Base-by-base conservation (phyloP, 2,329 filamentous ascomycete genomes). In the Pseudopithomyces chartarum region DNA sequence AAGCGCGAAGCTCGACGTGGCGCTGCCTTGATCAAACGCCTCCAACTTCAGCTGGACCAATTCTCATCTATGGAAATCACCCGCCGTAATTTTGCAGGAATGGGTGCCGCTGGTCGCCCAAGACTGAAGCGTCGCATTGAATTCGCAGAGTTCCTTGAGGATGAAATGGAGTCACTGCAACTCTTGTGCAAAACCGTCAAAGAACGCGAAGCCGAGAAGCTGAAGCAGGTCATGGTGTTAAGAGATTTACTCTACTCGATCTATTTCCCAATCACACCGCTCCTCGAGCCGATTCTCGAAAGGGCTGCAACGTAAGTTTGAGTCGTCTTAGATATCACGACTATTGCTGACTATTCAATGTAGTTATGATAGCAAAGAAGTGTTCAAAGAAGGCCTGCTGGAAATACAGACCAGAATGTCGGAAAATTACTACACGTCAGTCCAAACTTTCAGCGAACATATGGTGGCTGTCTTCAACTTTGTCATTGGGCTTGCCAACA, bases 1-100 rank as follows among this genome's bases (percentile, higher is more conserved):
- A 99, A 99, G 79, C 87, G 95, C 54, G 95, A 99, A 75, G 91
- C 94, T 59, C 87, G 95, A 33, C 85, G 95, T 56, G 95, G 95
- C 45, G 95, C 95, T 29, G 92, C 95, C 3, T 82, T 99, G 54
- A 84, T 99, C 57, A 98, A 98, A 78, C 87, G 95, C 34, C 82
- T 99, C 19, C 95, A 99, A 74, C 80, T 98, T 55, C 93, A 97
- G 75, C 90, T 97, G 84, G 94, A 98, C 75, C 91, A 92, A 0
- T 99, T 98, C 75, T 94, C 94, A 6, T 97, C 92, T 0, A 97
- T 97, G 90, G 95, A 99, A 77, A 88, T 99, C 63, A 97, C 95
- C 2, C 86, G 95, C 51, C 89, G 95, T 57, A 94, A 98, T 76
- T 99, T 97, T 76, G 90, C 90, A n/a, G 89, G 90, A 36, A 97